Conservation (phyloP, 495 filamentous ascomycete genomes). For the Polyplosphaeria fusca region DNA sequence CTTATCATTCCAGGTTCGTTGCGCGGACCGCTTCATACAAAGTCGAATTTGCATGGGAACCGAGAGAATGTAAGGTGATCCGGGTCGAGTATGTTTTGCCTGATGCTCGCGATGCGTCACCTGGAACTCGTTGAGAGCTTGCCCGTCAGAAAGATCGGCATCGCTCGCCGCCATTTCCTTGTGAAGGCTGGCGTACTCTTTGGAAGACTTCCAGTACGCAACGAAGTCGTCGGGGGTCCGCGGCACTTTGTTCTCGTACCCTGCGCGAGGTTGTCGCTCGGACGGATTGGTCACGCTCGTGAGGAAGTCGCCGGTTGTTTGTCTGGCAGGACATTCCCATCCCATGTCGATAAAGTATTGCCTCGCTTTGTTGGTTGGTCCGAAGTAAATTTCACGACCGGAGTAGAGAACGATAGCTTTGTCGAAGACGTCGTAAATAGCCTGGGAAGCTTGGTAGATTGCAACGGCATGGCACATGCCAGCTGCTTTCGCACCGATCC, state of each 20-base stretch:
- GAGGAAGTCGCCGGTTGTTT: slow-evolving; percentile 69
- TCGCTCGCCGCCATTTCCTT: slow-evolving; percentile 70
- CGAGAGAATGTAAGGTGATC: slow-evolving; percentile 73
- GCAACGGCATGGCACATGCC: slow-evolving; percentile 58
- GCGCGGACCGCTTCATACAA: slow-evolving; percentile 59
- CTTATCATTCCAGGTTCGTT: slow-evolving; percentile 43
- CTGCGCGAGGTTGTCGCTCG: slow-evolving; percentile 56
- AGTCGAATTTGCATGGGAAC: slow-evolving; percentile 58
- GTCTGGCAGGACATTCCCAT: slow-evolving; percentile 54
- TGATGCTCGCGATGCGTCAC: slow-evolving; percentile 53
- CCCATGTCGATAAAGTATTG: slow-evolving; percentile 50
- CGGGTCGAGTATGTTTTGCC: slow-evolving; percentile 46
- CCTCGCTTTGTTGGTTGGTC: slow-evolving; percentile 23
- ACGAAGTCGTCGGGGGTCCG: slow-evolving; percentile 69
- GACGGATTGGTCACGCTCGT: slow-evolving; percentile 65
- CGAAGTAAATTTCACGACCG: slow-evolving; percentile 42
- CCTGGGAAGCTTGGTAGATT: slow-evolving; percentile 80
- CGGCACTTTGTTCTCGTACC: slow-evolving; percentile 61
- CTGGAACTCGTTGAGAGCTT: slow-evolving; percentile 9
- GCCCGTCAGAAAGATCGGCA: too few relatives aligned
- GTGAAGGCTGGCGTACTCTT: slow-evolving; percentile 61
- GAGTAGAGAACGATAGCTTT: slow-evolving; percentile 40
- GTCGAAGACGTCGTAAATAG: slow-evolving; percentile 41
- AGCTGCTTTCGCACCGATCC: slow-evolving; percentile 32
- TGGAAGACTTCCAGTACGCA: slow-evolving; percentile 67